Percentiles rank a stretch among this genome's conserved stretches.
Conservation (phyloP, 371 early-diverging fungal genomes). For the Dinochytrium kinnereticum region DNA sequence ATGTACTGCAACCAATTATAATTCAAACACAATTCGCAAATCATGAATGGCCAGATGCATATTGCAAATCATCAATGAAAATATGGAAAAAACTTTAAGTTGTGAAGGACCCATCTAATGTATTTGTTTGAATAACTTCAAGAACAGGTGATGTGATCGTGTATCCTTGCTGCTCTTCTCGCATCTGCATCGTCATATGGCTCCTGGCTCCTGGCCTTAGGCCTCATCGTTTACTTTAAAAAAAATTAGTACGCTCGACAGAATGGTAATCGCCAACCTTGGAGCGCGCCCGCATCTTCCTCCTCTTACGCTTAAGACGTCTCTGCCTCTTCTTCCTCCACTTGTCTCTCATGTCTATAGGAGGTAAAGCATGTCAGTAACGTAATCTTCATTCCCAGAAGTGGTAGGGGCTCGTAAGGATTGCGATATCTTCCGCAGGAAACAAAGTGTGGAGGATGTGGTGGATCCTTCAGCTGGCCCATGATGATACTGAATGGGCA, state of each 20-base stretch:
- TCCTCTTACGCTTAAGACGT: conserved; percentile 71
- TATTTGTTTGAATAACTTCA: too few relatives aligned
- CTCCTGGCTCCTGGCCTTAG: neutral
- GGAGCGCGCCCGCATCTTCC: conserved; percentile 74
- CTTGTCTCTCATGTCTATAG: conserved; percentile 59
- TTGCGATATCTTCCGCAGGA: too few relatives aligned
- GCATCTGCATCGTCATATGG: too few relatives aligned
- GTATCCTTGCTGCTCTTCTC: too few relatives aligned
- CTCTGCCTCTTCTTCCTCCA: conserved; percentile 72
- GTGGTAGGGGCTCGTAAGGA: neutral
- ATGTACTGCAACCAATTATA: too few relatives aligned
- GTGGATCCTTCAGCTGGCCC: neutral
- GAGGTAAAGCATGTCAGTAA: neutral
- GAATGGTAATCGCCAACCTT: conserved; percentile 36
- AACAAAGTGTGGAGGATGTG: neutral
- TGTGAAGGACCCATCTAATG: too few relatives aligned
- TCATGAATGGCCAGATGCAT: too few relatives aligned
- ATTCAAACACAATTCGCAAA: too few relatives aligned
- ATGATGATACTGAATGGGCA: neutral
- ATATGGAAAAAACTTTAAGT: too few relatives aligned
- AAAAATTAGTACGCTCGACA: neutral
- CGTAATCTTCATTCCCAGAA: neutral
- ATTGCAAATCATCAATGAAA: too few relatives aligned
- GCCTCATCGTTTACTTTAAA: neutral
- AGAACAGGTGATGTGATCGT: too few relatives aligned